These are phyloP conservation scores for Leishmania tropica DNA, from an alignment of 208 protist species.

Conservation along the genomic window DNA sequence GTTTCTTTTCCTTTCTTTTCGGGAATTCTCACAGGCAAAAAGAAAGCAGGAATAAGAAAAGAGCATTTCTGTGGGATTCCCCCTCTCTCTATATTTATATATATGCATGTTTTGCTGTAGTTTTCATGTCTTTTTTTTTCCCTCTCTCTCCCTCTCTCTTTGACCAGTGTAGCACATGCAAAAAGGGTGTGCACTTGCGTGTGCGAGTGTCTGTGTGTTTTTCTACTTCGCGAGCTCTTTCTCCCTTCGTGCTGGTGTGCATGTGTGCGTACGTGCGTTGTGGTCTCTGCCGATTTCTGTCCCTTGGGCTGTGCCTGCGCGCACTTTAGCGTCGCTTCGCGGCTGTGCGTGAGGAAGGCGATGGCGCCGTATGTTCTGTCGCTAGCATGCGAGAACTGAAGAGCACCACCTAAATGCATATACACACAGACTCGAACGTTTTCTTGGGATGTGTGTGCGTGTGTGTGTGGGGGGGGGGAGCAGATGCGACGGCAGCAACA, in stretches of 20 bases:
- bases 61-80: not conserved
- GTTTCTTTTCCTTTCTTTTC: not conserved
- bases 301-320: not conserved
- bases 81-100: too few species aligned
- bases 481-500: conserved; percentile 3
- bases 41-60: not conserved
- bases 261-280: not conserved
- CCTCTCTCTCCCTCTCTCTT: not conserved
- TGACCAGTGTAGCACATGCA: not conserved
- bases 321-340: not conserved
- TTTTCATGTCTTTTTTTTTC: not conserved
- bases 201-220: not conserved
- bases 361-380: not conserved
- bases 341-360: not conserved
- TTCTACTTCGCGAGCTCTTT: not conserved
- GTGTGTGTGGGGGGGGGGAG: not conserved
- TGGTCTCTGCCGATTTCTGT: not conserved
- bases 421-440: not conserved
- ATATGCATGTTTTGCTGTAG: not conserved
- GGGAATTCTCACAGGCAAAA: not conserved
- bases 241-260: not conserved
- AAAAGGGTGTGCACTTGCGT: not conserved
- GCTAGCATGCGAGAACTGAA: not conserved
- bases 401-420: not conserved
- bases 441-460: not conserved